Evolutionary conservation across 345 rosid species (phyloP).

Genomic region (Balakata baccata): DNA sequence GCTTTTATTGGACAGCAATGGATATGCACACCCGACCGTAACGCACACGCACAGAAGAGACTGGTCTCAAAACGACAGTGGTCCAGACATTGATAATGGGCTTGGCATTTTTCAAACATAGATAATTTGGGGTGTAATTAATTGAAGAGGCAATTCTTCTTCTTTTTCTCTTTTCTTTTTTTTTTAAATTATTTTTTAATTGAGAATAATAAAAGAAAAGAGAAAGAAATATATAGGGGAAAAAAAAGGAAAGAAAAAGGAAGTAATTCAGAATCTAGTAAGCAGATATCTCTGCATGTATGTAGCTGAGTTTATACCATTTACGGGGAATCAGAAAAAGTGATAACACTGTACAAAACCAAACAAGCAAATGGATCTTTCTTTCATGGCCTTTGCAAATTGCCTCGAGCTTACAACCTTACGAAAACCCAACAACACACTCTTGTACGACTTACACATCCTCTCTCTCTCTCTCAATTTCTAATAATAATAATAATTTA

Average conservation of each 20-base stretch:
- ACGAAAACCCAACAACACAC: neutral
- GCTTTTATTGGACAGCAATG: no score
- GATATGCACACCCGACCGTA: no score
- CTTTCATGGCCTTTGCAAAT: constrained; percentile 14
- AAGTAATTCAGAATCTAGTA: neutral
- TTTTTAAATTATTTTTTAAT: neutral
- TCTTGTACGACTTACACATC: neutral
- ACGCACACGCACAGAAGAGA: no score
- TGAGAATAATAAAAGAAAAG: neutral
- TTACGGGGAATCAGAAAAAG: constrained; percentile 18
- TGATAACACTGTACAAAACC: constrained; percentile 1
- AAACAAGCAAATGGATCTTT: constrained; percentile 17
- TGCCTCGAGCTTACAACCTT: constrained; percentile 10
- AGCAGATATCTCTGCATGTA: neutral
- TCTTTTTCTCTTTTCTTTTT: no score
- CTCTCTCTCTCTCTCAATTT: no score
- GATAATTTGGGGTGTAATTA: no score
- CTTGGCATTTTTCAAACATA: no score
- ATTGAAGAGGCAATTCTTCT: no score
- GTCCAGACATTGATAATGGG: no score
- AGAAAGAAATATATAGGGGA: neutral
- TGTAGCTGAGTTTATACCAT: constrained; percentile 1
- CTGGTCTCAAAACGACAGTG: no score
- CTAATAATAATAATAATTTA: no score
- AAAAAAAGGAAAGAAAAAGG: neutral